Evolutionary conservation across 768 basidiomycete species (phyloP).

Genomic region (Rhizopogon vulgaris): DNA sequence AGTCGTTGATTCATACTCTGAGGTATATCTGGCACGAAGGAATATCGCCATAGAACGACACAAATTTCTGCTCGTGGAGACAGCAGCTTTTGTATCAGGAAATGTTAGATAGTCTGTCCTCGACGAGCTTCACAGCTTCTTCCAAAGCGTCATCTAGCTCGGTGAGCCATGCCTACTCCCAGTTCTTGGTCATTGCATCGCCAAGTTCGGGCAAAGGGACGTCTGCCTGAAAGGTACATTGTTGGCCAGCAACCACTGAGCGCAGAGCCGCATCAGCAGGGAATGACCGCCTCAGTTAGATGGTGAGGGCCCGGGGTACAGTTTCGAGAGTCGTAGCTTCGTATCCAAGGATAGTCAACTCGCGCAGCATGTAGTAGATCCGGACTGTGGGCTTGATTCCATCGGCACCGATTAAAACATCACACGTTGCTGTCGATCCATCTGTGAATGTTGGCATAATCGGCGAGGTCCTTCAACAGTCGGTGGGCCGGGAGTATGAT

Average conservation of each 20-base stretch:
- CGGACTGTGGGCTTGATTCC: constrained; percentile 53
- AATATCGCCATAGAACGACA: neutral
- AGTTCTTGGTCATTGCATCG: constrained; percentile 39
- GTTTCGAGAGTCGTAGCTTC: constrained; percentile 26
- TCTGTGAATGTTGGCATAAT: constrained; percentile 56
- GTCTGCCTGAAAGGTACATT: constrained; percentile 11
- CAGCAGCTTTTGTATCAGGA: too few relatives aligned
- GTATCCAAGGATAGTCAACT: constrained; percentile 6
- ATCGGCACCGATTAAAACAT: constrained; percentile 64
- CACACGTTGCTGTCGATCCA: constrained; percentile 52
- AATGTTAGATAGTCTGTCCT: neutral
- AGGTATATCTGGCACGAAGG: neutral
- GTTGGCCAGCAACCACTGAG: constrained; percentile 13
- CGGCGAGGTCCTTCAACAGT: constrained; percentile 9
- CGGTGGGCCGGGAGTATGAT: constrained; percentile 41
- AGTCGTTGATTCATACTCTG: neutral
- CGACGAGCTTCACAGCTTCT: constrained; percentile 14
- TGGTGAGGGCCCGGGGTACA: constrained; percentile 33
- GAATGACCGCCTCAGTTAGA: constrained; percentile 46
- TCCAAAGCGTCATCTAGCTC: constrained; percentile 15
- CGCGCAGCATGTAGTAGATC: constrained; percentile 24
- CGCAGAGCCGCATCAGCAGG: constrained; percentile 29
- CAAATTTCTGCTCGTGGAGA: neutral
- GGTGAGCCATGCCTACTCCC: constrained; percentile 46
- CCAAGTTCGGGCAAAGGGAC: constrained; percentile 34